phyloP scores from a whole-genome alignment of 2,329 filamentous ascomycete genomes.

The Paraconiothyrium brasiliense region DNA sequence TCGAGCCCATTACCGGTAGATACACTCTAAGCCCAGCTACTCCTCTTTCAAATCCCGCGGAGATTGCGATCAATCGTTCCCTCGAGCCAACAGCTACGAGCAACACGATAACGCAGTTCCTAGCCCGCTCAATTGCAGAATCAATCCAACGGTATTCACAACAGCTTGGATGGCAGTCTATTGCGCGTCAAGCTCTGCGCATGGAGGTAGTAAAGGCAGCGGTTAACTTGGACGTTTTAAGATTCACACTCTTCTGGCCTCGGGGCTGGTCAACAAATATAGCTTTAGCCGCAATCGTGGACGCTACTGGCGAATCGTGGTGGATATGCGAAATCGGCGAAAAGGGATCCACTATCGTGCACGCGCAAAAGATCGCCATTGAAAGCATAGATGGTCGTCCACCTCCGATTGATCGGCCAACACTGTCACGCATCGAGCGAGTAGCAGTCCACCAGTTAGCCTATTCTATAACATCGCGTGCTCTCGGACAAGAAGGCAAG shows the following conservation, averaged over 20 bases:
- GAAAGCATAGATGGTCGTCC: conserved; percentile 30
- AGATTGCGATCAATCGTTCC: conserved; percentile 70
- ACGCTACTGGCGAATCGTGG: conserved; percentile 48
- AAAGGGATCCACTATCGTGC: conserved; percentile 33
- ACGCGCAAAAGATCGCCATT: conserved; percentile 41
- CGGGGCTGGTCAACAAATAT: conserved; percentile 76
- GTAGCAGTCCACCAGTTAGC: conserved; percentile 50
- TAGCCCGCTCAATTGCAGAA: conserved; percentile 69
- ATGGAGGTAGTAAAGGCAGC: conserved; percentile 67
- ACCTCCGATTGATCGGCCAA: conserved; percentile 35
- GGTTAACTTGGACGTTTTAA: conserved; percentile 68
- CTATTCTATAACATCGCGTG: conserved; percentile 38
- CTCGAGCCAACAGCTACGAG: conserved; percentile 68
- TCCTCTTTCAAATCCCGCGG: conserved; percentile 57
- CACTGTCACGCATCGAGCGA: conserved; percentile 48
- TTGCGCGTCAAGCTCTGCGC: conserved; percentile 38
- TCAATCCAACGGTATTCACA: conserved; percentile 69
- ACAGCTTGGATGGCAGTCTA: conserved; percentile 71
- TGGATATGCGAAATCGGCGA: conserved; percentile 46
- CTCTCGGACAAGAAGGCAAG: conserved; percentile 36
- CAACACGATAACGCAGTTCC: conserved; percentile 66
- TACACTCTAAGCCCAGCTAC: conserved; percentile 72
- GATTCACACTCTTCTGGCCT: conserved; percentile 75
- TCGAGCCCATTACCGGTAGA: conserved; percentile 82
- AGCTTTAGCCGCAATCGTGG: conserved; percentile 69